A percentile compares a stretch with the other conserved stretches of the same genome.
phyloP scores from a whole-genome alignment of 2,329 filamentous ascomycete genomes.

The Chaetomium sp. region DNA sequence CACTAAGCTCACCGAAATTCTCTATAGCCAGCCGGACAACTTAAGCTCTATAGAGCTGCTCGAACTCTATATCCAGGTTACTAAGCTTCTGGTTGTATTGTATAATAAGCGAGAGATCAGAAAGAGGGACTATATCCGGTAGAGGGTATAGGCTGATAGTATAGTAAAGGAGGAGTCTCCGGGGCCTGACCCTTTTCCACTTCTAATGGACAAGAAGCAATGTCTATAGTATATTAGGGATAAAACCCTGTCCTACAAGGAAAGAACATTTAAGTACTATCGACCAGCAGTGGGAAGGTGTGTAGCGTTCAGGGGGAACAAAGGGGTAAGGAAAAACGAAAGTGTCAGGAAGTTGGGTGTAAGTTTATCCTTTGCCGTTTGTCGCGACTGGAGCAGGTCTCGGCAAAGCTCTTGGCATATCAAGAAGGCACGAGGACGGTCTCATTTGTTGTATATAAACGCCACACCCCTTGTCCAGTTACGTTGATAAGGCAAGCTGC shows the following conservation, averaged over 20 bases:
- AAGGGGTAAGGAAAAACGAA: too few relatives aligned
- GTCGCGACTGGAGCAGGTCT: too few relatives aligned
- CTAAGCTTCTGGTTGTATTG: not conserved
- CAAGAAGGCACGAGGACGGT: too few relatives aligned
- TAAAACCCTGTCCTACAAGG: not conserved
- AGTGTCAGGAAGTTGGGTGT: too few relatives aligned
- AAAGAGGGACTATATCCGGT: not conserved
- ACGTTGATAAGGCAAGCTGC: too few relatives aligned
- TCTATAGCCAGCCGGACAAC: constrained; percentile 7
- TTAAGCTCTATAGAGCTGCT: not conserved
- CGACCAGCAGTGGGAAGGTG: not conserved
- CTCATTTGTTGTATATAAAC: too few relatives aligned
- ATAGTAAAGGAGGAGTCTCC: not conserved
- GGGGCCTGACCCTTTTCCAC: not conserved
- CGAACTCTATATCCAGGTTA: not conserved
- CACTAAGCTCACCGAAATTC: constrained; percentile 13
- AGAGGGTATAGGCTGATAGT: not conserved
- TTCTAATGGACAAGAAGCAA: not conserved
- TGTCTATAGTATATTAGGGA: not conserved
- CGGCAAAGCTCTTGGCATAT: too few relatives aligned
- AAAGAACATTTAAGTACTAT: not conserved
- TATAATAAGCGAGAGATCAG: not conserved
- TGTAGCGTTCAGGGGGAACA: too few relatives aligned
- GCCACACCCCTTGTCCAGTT: too few relatives aligned
- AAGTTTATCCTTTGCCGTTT: too few relatives aligned